Evolutionary conservation across 192 early-diverging fungal species (phyloP), one percentile per base, ranked within the genome.

Genomic region (Coemansia sp.): DNA sequence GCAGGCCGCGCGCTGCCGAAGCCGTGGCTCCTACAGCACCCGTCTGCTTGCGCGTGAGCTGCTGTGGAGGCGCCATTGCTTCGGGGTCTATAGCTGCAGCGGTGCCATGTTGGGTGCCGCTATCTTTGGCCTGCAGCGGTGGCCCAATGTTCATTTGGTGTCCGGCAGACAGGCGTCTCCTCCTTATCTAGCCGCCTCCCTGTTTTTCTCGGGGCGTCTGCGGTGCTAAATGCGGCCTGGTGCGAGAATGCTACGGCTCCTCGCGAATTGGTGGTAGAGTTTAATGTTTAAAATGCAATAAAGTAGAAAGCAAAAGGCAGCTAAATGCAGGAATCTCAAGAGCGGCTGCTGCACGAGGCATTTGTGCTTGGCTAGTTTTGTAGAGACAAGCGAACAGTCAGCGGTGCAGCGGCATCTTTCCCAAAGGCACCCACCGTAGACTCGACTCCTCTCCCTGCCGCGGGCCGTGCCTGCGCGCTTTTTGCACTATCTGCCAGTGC

Each of bases 11-110:
- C 15, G 68, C 66, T 1, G 69, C 69, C 1, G 76, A 72, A 3
- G 76, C 64, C 15, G 76, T 60, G 33, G 69, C 59, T 13, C 76
- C 76, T n/a, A 78, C 69, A 6, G 69, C 60, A 7, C 76, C 52
- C 10, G 76, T 64, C 40, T 78, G 64, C 45, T 67, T 75, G 11
- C 53, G 59, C n/a, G 64, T 51, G 6, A 63, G 43, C 48, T 59
- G 62, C 11, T 55, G n/a, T 32, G 43, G 40, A 29, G 43, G 38
- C 13, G 57, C 15, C 28, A 15, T 32, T 15, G 6, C 50, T 15
- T 58, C 33, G n/a, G n/a, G n/a, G n/a, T n/a, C n/a, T n/a, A n/a
- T n/a, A n/a, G n/a, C n/a, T n/a, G n/a, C n/a, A n/a, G n/a, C n/a
- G 22, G 19, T 42, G 30, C 20, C 36, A 8, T 28, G 28, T 11